A percentile compares a stretch with the other conserved stretches of the same genome.
Evolutionary conservation across 1,139 yeast genomes (phyloP).

Genomic region (Lodderomyces beijingensis): DNA sequence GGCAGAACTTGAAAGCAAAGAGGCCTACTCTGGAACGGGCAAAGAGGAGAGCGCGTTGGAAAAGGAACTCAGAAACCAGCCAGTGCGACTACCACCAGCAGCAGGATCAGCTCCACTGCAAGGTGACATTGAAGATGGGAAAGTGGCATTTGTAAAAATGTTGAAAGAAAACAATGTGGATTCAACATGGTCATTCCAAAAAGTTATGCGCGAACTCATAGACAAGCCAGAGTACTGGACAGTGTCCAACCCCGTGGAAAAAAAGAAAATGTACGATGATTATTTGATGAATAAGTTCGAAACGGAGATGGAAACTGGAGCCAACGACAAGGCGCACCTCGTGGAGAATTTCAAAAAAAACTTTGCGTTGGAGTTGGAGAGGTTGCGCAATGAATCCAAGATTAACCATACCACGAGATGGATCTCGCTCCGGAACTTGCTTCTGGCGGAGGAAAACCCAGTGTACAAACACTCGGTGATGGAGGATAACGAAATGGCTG

Average conservation of each 20-base stretch:
- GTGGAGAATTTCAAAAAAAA: conserved; percentile 52
- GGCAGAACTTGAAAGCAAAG: conserved; percentile 22
- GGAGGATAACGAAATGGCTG: conserved; percentile 51
- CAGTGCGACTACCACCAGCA: conserved; percentile 9
- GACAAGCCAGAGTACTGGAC: conserved; percentile 68
- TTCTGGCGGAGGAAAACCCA: conserved; percentile 58
- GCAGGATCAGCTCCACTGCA: conserved; percentile 7
- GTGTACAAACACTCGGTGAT: conserved; percentile 62
- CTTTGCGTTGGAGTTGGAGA: conserved; percentile 46
- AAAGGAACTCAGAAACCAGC: conserved; percentile 11
- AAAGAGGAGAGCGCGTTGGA: conserved; percentile 13
- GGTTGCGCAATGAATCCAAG: conserved; percentile 26
- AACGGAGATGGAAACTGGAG: conserved; percentile 35
- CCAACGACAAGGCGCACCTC: conserved; percentile 46
- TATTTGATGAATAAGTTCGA: conserved; percentile 53
- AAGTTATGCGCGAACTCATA: conserved; percentile 58
- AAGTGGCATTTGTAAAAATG: conserved; percentile 47
- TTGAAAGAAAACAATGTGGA: conserved; percentile 55
- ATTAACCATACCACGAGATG: conserved; percentile 64
- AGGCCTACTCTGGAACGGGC: conserved; percentile 1
- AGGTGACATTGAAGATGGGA: conserved; percentile 3
- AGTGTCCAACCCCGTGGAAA: conserved; percentile 53
- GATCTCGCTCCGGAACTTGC: conserved; percentile 45
- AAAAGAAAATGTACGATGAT: conserved; percentile 63
- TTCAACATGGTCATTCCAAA: conserved; percentile 72